Conservation (phyloP, 306 rosid genomes). For the Senna tora region DNA sequence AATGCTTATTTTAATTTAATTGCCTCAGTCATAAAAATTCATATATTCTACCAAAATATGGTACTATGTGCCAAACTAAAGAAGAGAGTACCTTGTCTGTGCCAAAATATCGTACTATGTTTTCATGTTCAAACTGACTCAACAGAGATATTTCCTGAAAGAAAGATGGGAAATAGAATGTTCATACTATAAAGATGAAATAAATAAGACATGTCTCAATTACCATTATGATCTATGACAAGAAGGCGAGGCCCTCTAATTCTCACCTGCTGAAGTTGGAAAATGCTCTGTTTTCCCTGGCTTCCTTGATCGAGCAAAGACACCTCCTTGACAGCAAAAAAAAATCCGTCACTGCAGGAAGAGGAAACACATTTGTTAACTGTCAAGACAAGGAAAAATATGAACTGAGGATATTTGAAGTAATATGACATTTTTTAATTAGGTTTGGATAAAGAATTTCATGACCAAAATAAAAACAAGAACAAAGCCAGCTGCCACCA, state of each 20-base stretch:
- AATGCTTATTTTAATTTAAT: conserved; percentile 13
- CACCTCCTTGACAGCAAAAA: conserved; percentile 75
- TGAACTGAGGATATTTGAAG: conserved; percentile 4
- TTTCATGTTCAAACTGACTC: conserved; percentile 61
- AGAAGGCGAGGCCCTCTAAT: conserved; percentile 23
- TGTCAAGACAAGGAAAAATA: conserved; percentile 16
- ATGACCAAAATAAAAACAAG: no score
- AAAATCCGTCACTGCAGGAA: conserved; percentile 61
- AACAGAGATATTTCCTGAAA: conserved; percentile 68
- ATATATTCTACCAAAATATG: conserved; percentile 5
- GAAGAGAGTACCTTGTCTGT: conserved; percentile 59
- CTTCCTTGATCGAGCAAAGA: conserved; percentile 65
- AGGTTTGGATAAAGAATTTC: no score
- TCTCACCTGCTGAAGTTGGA: conserved; percentile 67
- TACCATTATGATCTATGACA: background rate
- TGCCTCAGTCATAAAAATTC: conserved; percentile 6
- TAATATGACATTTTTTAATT: background rate
- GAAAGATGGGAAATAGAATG: background rate
- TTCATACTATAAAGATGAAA: conserved; percentile 27
- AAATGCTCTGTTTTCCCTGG: conserved; percentile 63
- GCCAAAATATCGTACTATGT: conserved; percentile 71
- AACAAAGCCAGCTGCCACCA: no score
- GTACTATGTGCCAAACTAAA: conserved; percentile 14
- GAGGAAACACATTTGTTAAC: conserved; percentile 31
- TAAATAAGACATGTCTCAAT: background rate